Evolutionary conservation across 1,284 basidiomycete genomes (phyloP).

Genomic region (Marasmius oreades): DNA sequence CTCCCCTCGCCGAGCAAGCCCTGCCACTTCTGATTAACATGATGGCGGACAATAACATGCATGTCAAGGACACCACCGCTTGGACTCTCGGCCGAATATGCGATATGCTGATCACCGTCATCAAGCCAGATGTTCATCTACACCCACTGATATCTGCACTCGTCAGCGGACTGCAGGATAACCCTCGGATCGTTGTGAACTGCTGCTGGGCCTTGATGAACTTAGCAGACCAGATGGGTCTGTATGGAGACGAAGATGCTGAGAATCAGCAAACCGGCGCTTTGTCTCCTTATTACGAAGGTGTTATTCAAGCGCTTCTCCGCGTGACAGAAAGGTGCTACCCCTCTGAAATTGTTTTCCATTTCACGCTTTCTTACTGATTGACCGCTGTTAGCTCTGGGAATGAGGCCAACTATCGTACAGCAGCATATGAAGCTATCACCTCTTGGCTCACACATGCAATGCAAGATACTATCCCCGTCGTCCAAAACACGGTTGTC

Average conservation of each 20-base stretch:
- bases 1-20: slow-evolving; percentile 92
- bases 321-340: slow-evolving; percentile 81
- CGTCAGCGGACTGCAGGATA: slow-evolving; percentile 79
- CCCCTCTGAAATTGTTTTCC: slow-evolving; percentile 4
- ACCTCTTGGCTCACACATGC: slow-evolving; percentile 84
- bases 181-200: slow-evolving; percentile 86
- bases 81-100: slow-evolving; percentile 98
- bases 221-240: slow-evolving; percentile 79
- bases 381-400: slow-evolving; percentile 49
- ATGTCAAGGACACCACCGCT: slow-evolving; percentile 96
- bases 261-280: slow-evolving; percentile 47
- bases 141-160: slow-evolving; percentile 83
- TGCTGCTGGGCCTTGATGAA: slow-evolving; percentile 98
- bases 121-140: slow-evolving; percentile 89
- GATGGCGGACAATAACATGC: slow-evolving; percentile 84
- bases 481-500: slow-evolving; percentile 82
- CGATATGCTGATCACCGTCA: slow-evolving; percentile 83
- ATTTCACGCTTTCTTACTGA: slow-evolving; percentile 12
- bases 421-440: slow-evolving; percentile 95
- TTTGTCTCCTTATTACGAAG: slow-evolving; percentile 90
- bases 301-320: slow-evolving; percentile 79
- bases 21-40: slow-evolving; percentile 93
- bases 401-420: slow-evolving; percentile 93
- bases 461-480: slow-evolving; percentile 75
- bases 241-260: slow-evolving; percentile 55